Conservation (phyloP, 2,329 filamentous ascomycete genomes). For the Nemania serpens region DNA sequence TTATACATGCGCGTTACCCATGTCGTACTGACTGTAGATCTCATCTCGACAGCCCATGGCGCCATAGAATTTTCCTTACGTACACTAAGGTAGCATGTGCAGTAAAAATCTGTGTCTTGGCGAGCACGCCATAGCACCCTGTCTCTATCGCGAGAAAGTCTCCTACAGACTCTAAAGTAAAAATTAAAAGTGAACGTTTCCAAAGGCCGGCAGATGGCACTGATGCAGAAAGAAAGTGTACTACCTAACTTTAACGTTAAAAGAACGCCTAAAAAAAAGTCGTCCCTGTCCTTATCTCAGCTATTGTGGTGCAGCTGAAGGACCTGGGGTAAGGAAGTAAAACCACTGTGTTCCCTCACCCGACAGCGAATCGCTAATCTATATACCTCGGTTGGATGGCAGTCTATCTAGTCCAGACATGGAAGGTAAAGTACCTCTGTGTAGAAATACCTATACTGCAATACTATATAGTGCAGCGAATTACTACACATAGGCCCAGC, state of each 20-base stretch:
- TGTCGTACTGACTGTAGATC: constrained; percentile 18
- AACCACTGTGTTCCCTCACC: too few species aligned
- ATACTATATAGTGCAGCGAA: too few species aligned
- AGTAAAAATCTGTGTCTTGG: constrained; percentile 31
- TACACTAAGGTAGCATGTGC: constrained; percentile 28
- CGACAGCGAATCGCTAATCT: not conserved
- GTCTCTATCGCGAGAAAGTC: constrained; percentile 18
- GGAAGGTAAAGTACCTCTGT: constrained; percentile 1
- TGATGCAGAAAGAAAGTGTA: not conserved
- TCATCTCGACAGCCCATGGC: constrained; percentile 28
- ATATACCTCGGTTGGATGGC: not conserved
- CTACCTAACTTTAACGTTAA: too few species aligned
- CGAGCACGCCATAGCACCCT: constrained; percentile 37
- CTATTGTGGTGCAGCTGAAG: too few species aligned
- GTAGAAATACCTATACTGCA: too few species aligned
- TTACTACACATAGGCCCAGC: too few species aligned
- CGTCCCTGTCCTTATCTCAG: too few species aligned
- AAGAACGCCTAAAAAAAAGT: too few species aligned
- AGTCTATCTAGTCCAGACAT: not conserved
- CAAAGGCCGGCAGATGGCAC: constrained; percentile 9
- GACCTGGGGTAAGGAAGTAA: too few species aligned
- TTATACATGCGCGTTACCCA: constrained; percentile 18
- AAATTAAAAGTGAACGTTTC: constrained; percentile 5
- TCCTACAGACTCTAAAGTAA: not conserved
- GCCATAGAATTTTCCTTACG: constrained; percentile 30